Conservation (phyloP, 2,329 filamentous ascomycete genomes). For the Phyllosticta ampelicida region DNA sequence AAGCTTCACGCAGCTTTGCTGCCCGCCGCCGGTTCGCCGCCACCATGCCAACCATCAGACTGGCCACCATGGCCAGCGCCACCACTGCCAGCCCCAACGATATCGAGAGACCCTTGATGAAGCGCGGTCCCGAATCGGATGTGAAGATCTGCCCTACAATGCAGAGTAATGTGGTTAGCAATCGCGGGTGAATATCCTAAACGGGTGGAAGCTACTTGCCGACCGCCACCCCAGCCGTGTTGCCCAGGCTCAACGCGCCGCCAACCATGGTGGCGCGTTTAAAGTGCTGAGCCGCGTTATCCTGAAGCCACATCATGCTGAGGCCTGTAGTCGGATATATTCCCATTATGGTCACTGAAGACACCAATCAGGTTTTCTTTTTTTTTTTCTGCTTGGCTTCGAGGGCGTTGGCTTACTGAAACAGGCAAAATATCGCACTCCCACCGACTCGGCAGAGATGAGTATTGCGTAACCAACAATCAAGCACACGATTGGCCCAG, state of each 20-base stretch:
- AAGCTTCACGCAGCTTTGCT: slow-evolving; percentile 4
- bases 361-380: neutral
- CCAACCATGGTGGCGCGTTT: slow-evolving; percentile 9
- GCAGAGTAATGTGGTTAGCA: neutral
- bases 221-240: slow-evolving; percentile 9
- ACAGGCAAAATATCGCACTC: slow-evolving; percentile 10
- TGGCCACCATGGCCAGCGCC: slow-evolving; percentile 7
- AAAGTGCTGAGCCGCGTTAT: slow-evolving; percentile 9
- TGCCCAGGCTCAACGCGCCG: slow-evolving; percentile 9
- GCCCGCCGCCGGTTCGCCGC: slow-evolving; percentile 6
- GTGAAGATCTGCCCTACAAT: slow-evolving; percentile 7
- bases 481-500: slow-evolving; percentile 5
- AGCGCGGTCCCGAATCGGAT: slow-evolving; percentile 3
- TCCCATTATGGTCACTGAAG: slow-evolving; percentile 5
- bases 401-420: slow-evolving; percentile 4
- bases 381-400: neutral
- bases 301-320: slow-evolving; percentile 11
- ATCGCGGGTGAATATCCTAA: neutral
- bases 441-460: slow-evolving; percentile 2
- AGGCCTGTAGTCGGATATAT: slow-evolving; percentile 7
- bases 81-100: slow-evolving; percentile 8
- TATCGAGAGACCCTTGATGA: slow-evolving; percentile 10
- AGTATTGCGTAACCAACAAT: slow-evolving; percentile 9
- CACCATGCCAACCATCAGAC: slow-evolving; percentile 7
- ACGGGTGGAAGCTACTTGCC: neutral